Evolutionary conservation across 306 rosid genomes (phyloP), one percentile per base, ranked within the genome.

Genomic region (Corylus avellana): DNA sequence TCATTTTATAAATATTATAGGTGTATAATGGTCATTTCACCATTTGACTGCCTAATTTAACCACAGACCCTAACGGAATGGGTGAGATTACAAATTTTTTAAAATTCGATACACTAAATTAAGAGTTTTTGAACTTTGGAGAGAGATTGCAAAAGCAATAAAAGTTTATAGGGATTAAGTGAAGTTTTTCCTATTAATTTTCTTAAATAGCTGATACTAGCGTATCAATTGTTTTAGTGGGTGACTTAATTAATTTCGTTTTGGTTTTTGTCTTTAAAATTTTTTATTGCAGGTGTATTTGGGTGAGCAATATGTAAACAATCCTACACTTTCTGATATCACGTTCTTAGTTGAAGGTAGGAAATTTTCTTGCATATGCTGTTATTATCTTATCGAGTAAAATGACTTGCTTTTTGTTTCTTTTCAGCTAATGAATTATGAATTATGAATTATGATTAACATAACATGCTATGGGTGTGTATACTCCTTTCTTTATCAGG

Each of bases 341-440:
- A 93, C 91, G 8, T 95, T 95, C 89, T 88, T 95, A 72, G 99
- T 95, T 81, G 98, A 91, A 93, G 99, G 99, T 95, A 46, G 55
- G 4, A 25, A 59, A 9, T 59, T 59, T 22, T 59, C 14, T 59
- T 59, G 64, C 66, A 59, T 2, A 59, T 59, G 66, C 32, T 59
- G 12, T 12, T 7, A 39, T 81, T 47, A 57, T 80, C 75, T 64
- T 35, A 35, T 64, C 13, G 42, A 27, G 44, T 25, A 5, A 29
- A 62, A 62, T 62, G 44, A 27, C 12, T 29, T 82, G 70, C 8
- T n/a, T 63, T 50, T 80, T 49, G 9, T 13, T 70, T 44, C 14
- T 48, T 48, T 0, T 20, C 27, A 58, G 37, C 59, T 57, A 32
- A 47, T 58, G 9, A 44, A 70, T 37, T 56, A 20, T 58, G 9